A percentile compares a stretch with the other conserved stretches of the same genome.
Evolutionary conservation across 129 eudicot species (phyloP).

Genomic region (Chrysanthemum seticuspe): DNA sequence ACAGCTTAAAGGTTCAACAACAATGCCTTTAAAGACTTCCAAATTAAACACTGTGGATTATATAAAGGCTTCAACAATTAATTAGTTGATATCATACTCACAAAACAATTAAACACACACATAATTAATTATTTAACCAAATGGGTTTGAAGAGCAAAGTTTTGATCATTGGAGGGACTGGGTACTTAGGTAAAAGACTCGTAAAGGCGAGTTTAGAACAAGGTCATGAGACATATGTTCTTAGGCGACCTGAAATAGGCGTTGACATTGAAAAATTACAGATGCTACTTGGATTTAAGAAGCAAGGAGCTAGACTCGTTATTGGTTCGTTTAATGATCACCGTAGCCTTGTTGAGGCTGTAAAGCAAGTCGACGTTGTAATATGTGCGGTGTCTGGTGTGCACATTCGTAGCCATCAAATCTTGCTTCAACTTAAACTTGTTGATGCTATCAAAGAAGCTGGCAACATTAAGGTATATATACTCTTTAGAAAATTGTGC

Average conservation of each 20-base stretch:
- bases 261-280: slow-evolving; percentile 68
- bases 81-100: background rate
- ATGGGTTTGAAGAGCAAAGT: slow-evolving; percentile 46
- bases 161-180: slow-evolving; percentile 55
- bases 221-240: slow-evolving; percentile 51
- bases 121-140: background rate
- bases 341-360: slow-evolving; percentile 65
- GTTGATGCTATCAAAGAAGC: slow-evolving; percentile 87
- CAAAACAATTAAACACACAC: slow-evolving; percentile 6
- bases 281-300: slow-evolving; percentile 61
- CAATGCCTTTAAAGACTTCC: slow-evolving; percentile 19
- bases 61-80: background rate
- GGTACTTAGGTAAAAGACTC: slow-evolving; percentile 55
- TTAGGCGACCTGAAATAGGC: slow-evolving; percentile 50
- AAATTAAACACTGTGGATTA: slow-evolving; percentile 12
- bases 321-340: slow-evolving; percentile 63
- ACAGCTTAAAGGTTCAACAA: slow-evolving; percentile 31
- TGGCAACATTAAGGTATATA: slow-evolving; percentile 70
- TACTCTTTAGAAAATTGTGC: background rate
- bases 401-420: slow-evolving; percentile 70
- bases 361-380: slow-evolving; percentile 71
- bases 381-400: slow-evolving; percentile 78
- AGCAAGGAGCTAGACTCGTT: slow-evolving; percentile 59
- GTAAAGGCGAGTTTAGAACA: slow-evolving; percentile 49
- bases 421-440: slow-evolving; percentile 74